A percentile compares a stretch with the other conserved stretches of the same genome.
Evolutionary conservation across 768 basidiomycete genomes (phyloP).

Genomic region (Naganishia antarctica): DNA sequence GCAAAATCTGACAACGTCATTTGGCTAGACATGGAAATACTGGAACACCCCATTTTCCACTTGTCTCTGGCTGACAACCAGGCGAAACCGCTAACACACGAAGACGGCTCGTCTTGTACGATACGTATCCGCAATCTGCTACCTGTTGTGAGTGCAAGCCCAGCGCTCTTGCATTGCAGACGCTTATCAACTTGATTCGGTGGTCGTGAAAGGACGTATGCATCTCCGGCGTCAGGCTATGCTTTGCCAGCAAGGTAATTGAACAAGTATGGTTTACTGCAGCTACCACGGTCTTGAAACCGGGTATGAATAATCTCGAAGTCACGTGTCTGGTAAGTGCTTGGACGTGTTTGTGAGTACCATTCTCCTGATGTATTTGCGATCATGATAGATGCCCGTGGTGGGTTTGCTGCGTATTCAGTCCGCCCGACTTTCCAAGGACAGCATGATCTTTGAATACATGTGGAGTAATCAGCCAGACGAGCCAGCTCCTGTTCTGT

Average conservation of each 20-base stretch:
- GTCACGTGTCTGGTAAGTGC: conserved; percentile 69
- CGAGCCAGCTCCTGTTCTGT: conserved; percentile 51
- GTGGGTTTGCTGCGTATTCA: conserved; percentile 58
- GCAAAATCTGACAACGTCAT: background rate
- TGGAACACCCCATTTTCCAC: conserved; percentile 64
- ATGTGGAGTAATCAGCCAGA: background rate
- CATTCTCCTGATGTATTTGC: background rate
- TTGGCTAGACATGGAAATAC: conserved; percentile 17
- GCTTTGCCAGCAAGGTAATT: conserved; percentile 61
- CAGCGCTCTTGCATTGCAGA: conserved; percentile 58
- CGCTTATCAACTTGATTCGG: background rate
- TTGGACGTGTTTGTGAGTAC: background rate
- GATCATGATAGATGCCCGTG: conserved; percentile 58
- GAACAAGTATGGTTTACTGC: conserved; percentile 60
- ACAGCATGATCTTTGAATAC: conserved; percentile 30
- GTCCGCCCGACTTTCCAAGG: conserved; percentile 19
- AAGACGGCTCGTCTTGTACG: conserved; percentile 64
- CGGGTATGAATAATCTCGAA: conserved; percentile 60
- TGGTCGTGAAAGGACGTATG: conserved; percentile 20
- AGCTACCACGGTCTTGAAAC: conserved; percentile 52
- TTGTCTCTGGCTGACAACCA: conserved; percentile 53
- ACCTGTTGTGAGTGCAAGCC: conserved; percentile 60
- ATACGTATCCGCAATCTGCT: conserved; percentile 52
- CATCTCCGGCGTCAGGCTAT: conserved; percentile 56
- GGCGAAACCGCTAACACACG: conserved; percentile 57